Conservation (phyloP, 23 red algal genomes). For the Rhodosorus marinus region DNA sequence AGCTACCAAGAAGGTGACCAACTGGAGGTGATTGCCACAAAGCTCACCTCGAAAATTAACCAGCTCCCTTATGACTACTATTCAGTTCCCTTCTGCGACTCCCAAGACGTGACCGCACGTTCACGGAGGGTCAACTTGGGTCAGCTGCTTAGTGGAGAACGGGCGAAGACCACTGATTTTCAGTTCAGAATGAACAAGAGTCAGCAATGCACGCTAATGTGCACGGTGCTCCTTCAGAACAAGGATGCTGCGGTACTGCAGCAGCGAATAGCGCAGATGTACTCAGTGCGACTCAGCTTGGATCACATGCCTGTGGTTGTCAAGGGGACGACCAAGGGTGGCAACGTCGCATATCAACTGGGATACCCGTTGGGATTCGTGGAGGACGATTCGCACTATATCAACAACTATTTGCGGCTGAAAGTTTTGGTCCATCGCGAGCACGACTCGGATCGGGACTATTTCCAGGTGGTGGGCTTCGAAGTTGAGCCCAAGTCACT, state of each 20-base stretch:
- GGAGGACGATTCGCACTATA: conserved; percentile 14
- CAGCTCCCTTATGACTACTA: conserved; percentile 84
- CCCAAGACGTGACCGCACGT: not conserved
- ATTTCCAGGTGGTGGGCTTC: conserved; percentile 61
- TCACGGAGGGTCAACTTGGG: conserved; percentile 34
- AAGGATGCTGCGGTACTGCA: conserved; percentile 6
- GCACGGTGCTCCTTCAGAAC: conserved; percentile 6
- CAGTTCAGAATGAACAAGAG: conserved; percentile 48
- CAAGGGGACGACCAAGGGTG: conserved; percentile 8
- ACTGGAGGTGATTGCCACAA: conserved; percentile 48
- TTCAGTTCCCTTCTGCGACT: conserved; percentile 57
- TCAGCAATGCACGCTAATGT: conserved; percentile 38
- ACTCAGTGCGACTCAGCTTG: conserved; percentile 44
- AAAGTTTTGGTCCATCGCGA: conserved; percentile 48
- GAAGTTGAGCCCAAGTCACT: conserved; percentile 57
- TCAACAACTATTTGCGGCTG: conserved; percentile 82
- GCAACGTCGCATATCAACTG: conserved; percentile 23
- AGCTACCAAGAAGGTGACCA: conserved; percentile 51
- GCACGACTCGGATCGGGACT: not conserved
- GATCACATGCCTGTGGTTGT: conserved; percentile 93
- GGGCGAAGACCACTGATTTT: conserved; percentile 55
- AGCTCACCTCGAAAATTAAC: conserved; percentile 50
- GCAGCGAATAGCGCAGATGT: conserved; percentile 40
- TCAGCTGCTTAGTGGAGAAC: conserved; percentile 74
- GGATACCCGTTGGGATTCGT: conserved; percentile 56